Percentiles rank a stretch among this genome's conserved stretches.
Conservation (phyloP, 1,139 yeast species). For the Chernovozyma aurita region DNA sequence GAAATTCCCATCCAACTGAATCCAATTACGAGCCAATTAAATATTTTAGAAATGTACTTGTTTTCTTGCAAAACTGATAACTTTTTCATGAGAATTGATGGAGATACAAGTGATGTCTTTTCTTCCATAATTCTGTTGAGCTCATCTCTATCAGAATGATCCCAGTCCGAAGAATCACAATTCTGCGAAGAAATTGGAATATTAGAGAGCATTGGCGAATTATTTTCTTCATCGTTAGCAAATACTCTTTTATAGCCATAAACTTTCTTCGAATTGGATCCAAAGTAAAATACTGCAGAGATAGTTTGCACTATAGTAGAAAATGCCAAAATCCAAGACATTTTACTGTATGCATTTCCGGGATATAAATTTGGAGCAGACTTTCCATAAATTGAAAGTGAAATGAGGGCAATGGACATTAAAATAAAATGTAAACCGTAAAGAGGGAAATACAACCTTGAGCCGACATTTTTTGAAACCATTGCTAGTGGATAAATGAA, state of each 20-base stretch:
- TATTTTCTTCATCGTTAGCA: background rate
- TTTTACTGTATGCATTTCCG: constrained; percentile 62
- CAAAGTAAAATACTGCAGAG: constrained; percentile 36
- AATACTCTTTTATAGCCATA: background rate
- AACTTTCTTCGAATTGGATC: constrained; percentile 7
- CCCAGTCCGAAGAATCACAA: constrained; percentile 4
- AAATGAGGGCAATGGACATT: constrained; percentile 48
- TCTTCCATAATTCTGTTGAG: constrained; percentile 5
- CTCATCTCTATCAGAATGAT: constrained; percentile 5
- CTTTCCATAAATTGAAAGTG: constrained; percentile 55
- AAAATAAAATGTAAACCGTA: constrained; percentile 48
- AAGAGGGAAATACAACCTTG: constrained; percentile 47
- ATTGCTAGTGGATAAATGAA: constrained; percentile 68
- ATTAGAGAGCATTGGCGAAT: background rate
- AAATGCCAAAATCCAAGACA: constrained; percentile 58
- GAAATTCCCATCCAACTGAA: constrained; percentile 8
- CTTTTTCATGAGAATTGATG: constrained; percentile 17
- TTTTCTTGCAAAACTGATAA: constrained; percentile 15
- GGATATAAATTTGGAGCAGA: constrained; percentile 71
- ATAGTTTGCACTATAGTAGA: constrained; percentile 50
- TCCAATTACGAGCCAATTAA: constrained; percentile 30
- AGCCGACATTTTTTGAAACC: constrained; percentile 56
- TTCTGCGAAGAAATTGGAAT: background rate
- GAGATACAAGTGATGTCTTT: background rate
- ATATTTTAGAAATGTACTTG: constrained; percentile 23